phyloP scores from a whole-genome alignment of 2,329 filamentous ascomycete genomes.

The Hymenoscyphus repandus region DNA sequence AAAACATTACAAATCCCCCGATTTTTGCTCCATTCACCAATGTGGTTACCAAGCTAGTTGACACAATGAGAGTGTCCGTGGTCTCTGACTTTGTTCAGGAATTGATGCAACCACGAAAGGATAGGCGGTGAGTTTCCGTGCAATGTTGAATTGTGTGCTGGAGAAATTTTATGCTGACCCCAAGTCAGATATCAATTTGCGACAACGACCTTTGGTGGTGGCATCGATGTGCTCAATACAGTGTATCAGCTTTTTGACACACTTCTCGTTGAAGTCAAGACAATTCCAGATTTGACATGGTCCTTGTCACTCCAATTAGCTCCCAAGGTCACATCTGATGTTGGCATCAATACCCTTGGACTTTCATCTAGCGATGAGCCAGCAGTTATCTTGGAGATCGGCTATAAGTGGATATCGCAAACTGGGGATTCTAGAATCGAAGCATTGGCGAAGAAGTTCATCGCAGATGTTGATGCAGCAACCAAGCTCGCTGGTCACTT shows the following conservation, averaged over 20 bases:
- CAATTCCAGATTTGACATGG: background rate
- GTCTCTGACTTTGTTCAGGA: slow-evolving; percentile 13
- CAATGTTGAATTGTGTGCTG: no score
- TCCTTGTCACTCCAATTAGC: background rate
- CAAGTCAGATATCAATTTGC: background rate
- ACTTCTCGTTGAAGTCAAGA: background rate
- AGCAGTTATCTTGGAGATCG: background rate
- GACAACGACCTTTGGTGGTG: background rate
- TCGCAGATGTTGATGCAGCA: slow-evolving; percentile 24
- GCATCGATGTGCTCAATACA: background rate
- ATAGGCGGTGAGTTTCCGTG: background rate
- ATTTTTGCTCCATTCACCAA: slow-evolving; percentile 9
- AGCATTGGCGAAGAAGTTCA: slow-evolving; percentile 21
- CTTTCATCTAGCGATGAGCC: background rate
- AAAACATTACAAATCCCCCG: background rate
- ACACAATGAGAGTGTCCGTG: slow-evolving; percentile 12
- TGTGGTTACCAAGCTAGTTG: background rate
- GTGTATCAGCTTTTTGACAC: background rate
- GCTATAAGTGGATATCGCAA: slow-evolving; percentile 20
- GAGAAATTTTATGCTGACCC: no score
- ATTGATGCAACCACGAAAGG: slow-evolving; percentile 10
- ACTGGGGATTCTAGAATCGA: slow-evolving; percentile 31
- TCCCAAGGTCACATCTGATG: background rate
- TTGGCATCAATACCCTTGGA: background rate
- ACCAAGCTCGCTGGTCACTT: slow-evolving; percentile 29